Conservation (phyloP, 768 basidiomycete species). For the Tulasnella calospora region DNA sequence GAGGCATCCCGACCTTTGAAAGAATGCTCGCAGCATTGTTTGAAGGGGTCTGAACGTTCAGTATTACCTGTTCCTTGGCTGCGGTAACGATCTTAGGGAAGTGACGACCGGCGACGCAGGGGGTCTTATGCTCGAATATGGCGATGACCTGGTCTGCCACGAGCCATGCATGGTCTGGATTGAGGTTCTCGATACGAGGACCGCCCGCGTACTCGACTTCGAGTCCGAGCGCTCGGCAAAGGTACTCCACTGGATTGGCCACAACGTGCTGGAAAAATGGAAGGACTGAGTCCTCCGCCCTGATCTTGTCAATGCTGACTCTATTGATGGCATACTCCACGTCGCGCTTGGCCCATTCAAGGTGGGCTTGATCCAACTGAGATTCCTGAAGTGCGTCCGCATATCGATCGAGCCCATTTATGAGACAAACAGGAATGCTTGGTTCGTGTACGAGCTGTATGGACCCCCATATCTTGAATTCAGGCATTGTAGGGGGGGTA, state of each 20-base stretch:
- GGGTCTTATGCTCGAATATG: not conserved
- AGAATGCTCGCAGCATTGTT: not conserved
- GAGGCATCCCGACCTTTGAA: not conserved
- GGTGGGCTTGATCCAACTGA: not conserved
- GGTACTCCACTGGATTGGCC: not conserved
- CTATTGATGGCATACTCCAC: not conserved
- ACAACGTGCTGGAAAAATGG: not conserved
- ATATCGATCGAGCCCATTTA: not conserved
- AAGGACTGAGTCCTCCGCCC: not conserved
- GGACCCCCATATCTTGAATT: not conserved
- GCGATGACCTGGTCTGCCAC: not conserved
- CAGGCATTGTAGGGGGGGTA: not conserved
- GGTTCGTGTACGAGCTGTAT: not conserved
- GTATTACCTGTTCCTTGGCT: not conserved
- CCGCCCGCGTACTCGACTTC: not conserved
- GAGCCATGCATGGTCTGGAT: not conserved
- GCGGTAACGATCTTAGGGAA: not conserved
- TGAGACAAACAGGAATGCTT: not conserved
- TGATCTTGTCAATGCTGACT: not conserved
- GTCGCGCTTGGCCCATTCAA: not conserved
- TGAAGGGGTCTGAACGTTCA: not conserved
- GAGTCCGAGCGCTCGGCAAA: not conserved
- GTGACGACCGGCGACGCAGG: not conserved
- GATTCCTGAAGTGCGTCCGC: not conserved
- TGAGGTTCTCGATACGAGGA: not conserved